Base-by-base conservation (phyloP, 2,329 filamentous ascomycete species). In the Cladosporium phlei region DNA sequence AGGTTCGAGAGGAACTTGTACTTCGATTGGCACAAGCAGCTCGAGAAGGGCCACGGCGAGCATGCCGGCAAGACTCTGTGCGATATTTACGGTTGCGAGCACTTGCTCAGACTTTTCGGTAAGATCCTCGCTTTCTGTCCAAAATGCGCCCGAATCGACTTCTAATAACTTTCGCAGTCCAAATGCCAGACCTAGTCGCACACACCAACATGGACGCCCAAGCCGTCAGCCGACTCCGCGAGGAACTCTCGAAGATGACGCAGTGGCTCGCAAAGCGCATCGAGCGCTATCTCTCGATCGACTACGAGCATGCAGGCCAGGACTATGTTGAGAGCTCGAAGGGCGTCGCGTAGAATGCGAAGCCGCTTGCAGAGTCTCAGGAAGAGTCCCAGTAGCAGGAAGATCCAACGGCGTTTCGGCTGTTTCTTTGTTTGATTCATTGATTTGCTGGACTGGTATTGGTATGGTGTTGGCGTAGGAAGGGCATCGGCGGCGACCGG, bases 151-250 rank as follows among this genome's bases (percentile, higher is more conserved):
- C 24, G 25, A 25, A 25, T 20, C 8, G 9, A 19, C 4, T 42
- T 38, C 47, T 54, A 38, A 49, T 38, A 35, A 21, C 33, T 4
- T 39, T 39, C 29, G 8, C 57, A 95, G 91, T 94, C 3, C 85
- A 86, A 1, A 82, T 97, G 57, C 91, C 93, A 0, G 93, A 98
- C 63, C 81, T 97, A 30, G 83, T 97, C 52, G 90, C 90, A 3
- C 93, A 98, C 66, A 98, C 93, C 43, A 97, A 97, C 69, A 95
- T 98, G 89, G 93, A 97, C 61, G 77, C 85, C 44, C 89, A 95
- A 65, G 90, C 89, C 2, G 88, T 95, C 32, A 86, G 84, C 52
- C 85, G 89, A 37, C 79, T 97, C 20, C 84, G 89, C 10, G 88
- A 96, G 59, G 93, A 98, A 65, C 77, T 98, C 12, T 78, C 80